Conservation (phyloP, 2,329 filamentous ascomycete species). For the Trichoderma pleuroti region DNA sequence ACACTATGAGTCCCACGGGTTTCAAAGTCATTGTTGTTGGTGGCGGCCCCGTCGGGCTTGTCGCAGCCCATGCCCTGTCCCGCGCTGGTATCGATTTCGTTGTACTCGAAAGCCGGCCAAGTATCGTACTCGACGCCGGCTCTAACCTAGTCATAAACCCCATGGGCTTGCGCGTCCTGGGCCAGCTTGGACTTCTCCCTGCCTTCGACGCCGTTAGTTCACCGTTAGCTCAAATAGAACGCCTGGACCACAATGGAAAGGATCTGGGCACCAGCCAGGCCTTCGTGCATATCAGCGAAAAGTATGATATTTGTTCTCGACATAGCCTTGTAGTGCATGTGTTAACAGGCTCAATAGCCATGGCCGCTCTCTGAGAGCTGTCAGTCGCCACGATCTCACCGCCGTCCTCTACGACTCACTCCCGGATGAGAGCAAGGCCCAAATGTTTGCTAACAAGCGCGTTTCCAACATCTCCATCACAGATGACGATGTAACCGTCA, state of each 20-base stretch:
- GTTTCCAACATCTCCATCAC: background rate
- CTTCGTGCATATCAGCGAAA: background rate
- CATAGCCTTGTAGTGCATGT: background rate
- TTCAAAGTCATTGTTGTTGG: constrained; percentile 30
- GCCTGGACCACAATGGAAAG: background rate
- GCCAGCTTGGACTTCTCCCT: constrained; percentile 21
- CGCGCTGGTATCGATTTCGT: constrained; percentile 32
- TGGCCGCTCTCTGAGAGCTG: background rate
- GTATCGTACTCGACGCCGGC: background rate
- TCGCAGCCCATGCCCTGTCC: constrained; percentile 30
- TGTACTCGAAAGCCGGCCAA: constrained; percentile 26
- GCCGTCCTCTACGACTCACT: background rate
- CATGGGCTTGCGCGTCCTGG: background rate
- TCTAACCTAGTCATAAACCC: background rate
- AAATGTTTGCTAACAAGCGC: background rate
- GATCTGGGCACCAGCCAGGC: background rate
- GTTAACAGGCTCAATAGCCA: background rate
- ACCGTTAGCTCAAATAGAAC: background rate
- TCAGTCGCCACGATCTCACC: background rate
- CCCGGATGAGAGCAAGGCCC: background rate
- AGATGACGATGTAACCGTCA: background rate
- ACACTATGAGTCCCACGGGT: background rate
- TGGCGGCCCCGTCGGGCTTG: constrained; percentile 30
- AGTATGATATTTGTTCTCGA: background rate
- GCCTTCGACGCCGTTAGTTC: background rate